Evolutionary conservation across 306 rosid genomes (phyloP), one percentile per base, ranked within the genome.

Genomic region (Hippophae tibetana): DNA sequence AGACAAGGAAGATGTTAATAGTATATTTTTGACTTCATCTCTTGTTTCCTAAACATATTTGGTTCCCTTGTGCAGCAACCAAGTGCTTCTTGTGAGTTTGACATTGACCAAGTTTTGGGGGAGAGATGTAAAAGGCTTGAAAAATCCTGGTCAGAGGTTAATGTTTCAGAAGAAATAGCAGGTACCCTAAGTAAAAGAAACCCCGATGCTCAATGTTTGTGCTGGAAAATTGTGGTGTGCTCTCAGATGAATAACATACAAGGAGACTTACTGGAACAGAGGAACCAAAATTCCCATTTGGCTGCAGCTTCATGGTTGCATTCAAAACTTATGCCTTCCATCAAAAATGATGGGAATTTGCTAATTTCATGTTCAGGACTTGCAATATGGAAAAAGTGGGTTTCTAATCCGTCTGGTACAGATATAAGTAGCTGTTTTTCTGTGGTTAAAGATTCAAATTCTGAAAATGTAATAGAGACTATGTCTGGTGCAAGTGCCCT

Each of bases 311-410:
- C 60, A 12, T 92, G 99, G 99, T 69, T 92, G 87, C 72, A 66
- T 63, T 85, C 96, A 26, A 92, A 92, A 79, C 70, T 88, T 76
- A 81, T 83, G 82, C 86, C 97, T 67, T 61, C 72, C 45, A 42
- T 60, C 4, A 61, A 57, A 62, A 40, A 72, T 40, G 64, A 78
- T 47, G 76, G 73, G 47, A 80, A 64, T 75, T 72, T 78, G 61
- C 52, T 86, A 58, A 40, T 78, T 78, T 82, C 95, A 43, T 80
- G 82, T 54, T 76, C 88, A 67, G 96, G 86, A 53, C 66, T 79
- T 61, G 76, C 86, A 11, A 73, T 86, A 60, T 92, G 99, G 97
- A 86, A 73, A 80, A 86, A 89, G 60, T 84, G 97, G 90, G 47
- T 78, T 71, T 52, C 56, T 59, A 55, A 63, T 64, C 77, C 77